Conservation (phyloP, 768 basidiomycete species). For the Hygrocybe coccinea region DNA sequence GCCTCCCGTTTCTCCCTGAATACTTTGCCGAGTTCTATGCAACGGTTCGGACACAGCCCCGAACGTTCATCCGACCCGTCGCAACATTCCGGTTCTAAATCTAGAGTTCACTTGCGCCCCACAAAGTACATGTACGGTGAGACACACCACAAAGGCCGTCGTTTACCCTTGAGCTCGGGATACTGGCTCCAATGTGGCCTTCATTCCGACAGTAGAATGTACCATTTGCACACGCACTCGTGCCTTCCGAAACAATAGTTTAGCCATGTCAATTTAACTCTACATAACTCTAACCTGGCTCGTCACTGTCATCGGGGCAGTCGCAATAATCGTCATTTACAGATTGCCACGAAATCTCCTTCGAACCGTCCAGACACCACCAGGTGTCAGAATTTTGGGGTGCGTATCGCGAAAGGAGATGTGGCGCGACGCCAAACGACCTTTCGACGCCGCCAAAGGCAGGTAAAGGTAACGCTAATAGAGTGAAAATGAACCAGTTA, state of each 20-base stretch:
- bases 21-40: conserved; percentile 67
- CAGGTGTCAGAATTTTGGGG: conserved; percentile 54
- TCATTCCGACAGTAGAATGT: conserved; percentile 82
- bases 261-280: neutral
- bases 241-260: conserved; percentile 46
- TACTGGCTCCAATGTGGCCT: conserved; percentile 78
- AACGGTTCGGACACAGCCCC: conserved; percentile 75
- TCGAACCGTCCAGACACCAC: conserved; percentile 78
- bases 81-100: conserved; percentile 82
- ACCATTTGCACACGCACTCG: conserved; percentile 73
- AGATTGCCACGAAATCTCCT: conserved; percentile 70
- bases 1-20: conserved; percentile 65
- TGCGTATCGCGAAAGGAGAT: conserved; percentile 51
- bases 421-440: conserved; percentile 55
- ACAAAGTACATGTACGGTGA: neutral
- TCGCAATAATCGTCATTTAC: conserved; percentile 96
- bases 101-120: conserved; percentile 12
- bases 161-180: conserved; percentile 77
- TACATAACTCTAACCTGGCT: conserved; percentile 62
- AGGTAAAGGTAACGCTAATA: conserved; percentile 35
- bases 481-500: conserved; percentile 42
- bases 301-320: conserved; percentile 91
- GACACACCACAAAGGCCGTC: conserved; percentile 89
- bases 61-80: conserved; percentile 90
- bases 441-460: conserved; percentile 40